A percentile compares a stretch with the other conserved stretches of the same genome.
These are phyloP conservation scores for Camellia oleifera DNA, from an alignment of 179 eudicot species.

Conservation along the genomic window DNA sequence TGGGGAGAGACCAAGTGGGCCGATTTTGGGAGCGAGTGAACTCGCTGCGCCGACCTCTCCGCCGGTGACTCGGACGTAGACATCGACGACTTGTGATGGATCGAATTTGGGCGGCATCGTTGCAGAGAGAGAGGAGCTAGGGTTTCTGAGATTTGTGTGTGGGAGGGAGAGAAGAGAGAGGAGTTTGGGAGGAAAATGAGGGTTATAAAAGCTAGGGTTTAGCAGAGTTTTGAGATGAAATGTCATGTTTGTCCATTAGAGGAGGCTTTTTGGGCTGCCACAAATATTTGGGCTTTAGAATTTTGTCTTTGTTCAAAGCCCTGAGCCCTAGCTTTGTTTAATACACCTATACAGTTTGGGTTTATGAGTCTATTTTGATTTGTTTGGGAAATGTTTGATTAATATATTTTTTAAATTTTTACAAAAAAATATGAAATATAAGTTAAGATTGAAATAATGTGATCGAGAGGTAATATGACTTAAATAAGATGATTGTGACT, in stretches of 20 bases:
- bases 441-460: too few species aligned
- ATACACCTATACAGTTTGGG: too few species aligned
- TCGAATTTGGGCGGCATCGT: constrained; percentile 62
- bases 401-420: too few species aligned
- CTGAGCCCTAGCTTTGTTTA: neutral
- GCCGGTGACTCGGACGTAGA: constrained; percentile 60
- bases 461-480: too few species aligned
- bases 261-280: neutral
- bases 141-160: neutral
- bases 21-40: constrained; percentile 50
- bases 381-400: too few species aligned
- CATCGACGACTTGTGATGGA: constrained; percentile 57
- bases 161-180: too few species aligned
- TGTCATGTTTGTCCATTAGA: neutral
- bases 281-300: neutral
- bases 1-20: constrained; percentile 53
- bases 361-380: too few species aligned
- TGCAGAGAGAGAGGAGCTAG: neutral
- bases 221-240: neutral
- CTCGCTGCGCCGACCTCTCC: constrained; percentile 29
- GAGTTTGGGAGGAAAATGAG: neutral
- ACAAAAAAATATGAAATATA: too few species aligned
- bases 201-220: neutral
- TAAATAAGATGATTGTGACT: too few species aligned
- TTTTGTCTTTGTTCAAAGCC: neutral